Base-by-base conservation (phyloP, 2,329 filamentous ascomycete species). In the Monilinia polystroma region DNA sequence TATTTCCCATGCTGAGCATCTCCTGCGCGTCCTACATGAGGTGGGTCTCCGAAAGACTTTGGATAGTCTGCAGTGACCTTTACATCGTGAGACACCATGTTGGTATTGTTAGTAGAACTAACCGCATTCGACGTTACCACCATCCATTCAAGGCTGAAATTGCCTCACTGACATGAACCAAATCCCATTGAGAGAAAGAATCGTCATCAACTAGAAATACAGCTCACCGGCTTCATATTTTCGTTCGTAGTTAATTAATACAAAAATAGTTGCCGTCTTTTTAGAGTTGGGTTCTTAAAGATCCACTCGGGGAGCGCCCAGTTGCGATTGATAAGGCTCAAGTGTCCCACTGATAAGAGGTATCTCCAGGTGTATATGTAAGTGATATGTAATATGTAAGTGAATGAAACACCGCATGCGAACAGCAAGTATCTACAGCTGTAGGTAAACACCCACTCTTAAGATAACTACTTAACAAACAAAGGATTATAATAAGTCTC, bases 1-100 rank as follows among this genome's bases (percentile, higher is more conserved):
- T 81, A 79, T 32, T 52, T 57, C 52, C 60, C 59, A 53, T 66
- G 66, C 38, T 38, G 43, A 7, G 32, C 54, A 14, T 29, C 29
- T 32, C 12, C 29, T 35, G 14, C n/a, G 23, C 32, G 32, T 45
- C 47, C 53, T 52, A 12, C 54, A 35, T 45, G 41, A 38, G 29
- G 56, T 26, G 18, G 43, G 18, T 35, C 23, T 18, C 20, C 52
- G 38, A 14, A 14, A 23, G 41, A 47, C 32, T 26, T 47, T 8
- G 63, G 16, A 38, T 58, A 26, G 35, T 35, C 32, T 35, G 54
- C n/a, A 38, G 12, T 59, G 29, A 29, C 20, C 29, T 59, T 59
- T 29, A 35, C 8, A 12, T 60, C 57, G 57, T 51, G 29, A 29
- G 43, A 35, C 29, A 49, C 20, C 49, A 23, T 35, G 35, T 14